These are phyloP conservation scores for Arthrobotrys megalospora DNA, from an alignment of 2,329 filamentous ascomycete genomes.

Conservation along the genomic window DNA sequence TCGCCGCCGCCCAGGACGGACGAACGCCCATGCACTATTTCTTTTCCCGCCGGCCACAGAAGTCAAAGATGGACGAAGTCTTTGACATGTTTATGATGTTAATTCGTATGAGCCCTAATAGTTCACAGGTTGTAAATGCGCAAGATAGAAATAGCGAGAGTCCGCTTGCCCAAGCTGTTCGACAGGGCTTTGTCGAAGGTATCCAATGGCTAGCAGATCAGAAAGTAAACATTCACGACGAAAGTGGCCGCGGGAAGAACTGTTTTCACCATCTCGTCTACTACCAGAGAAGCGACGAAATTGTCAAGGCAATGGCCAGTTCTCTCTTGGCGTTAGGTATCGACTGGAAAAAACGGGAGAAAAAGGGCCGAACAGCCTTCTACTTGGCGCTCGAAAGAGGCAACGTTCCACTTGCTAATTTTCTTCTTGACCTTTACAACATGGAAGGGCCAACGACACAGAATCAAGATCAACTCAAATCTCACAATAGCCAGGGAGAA, in stretches of 20 bases:
- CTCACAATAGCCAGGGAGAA: not conserved
- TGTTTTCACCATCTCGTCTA: slow-evolving; percentile 14
- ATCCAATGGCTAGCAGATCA: slow-evolving; percentile 10
- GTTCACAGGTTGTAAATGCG: slow-evolving; percentile 15
- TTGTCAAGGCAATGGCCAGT: not conserved
- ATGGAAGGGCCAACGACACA: not conserved
- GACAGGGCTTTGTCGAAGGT: not conserved
- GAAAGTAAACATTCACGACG: slow-evolving; percentile 17
- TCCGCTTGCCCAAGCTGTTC: slow-evolving; percentile 7
- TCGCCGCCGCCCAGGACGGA: not conserved
- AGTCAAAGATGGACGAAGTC: not conserved
- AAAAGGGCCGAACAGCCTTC: not conserved
- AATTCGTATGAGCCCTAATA: slow-evolving; percentile 3
- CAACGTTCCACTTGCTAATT: not conserved
- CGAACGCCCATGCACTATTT: slow-evolving; percentile 23
- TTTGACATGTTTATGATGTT: slow-evolving; percentile 12
- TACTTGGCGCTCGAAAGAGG: not conserved
- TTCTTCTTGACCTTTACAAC: slow-evolving; percentile 1
- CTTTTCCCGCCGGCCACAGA: not conserved
- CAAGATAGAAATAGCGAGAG: slow-evolving; percentile 19
- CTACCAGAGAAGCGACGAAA: not conserved
- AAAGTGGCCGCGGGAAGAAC: not conserved
- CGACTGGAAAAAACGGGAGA: slow-evolving; percentile 31
- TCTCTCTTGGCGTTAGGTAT: not conserved
- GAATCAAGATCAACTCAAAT: not conserved